A percentile compares a stretch with the other conserved stretches of the same genome.
These are phyloP conservation scores for Globisporangium spinosum DNA, from an alignment of 352 stramenopile genomes.

Conservation along the genomic window DNA sequence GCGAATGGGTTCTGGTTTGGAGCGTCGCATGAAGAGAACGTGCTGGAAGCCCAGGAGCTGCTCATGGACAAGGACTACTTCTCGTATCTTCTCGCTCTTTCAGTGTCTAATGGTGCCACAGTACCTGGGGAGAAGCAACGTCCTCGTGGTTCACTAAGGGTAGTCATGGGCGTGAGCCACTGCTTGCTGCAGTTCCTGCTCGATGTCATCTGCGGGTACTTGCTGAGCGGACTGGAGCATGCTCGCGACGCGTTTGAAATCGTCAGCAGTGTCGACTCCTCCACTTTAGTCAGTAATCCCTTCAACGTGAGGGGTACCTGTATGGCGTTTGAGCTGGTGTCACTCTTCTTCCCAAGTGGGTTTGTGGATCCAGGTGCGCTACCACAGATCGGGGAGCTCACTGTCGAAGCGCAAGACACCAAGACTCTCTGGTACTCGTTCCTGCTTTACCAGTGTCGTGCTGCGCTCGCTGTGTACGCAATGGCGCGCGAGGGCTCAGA, in stretches of 20 bases:
- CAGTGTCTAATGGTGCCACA: not conserved
- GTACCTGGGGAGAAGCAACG: not conserved
- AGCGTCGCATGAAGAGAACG: constrained; percentile 13
- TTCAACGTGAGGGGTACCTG: not conserved
- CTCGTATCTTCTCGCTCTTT: constrained; percentile 5
- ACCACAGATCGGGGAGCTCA: constrained; percentile 44
- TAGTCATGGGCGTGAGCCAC: constrained; percentile 21
- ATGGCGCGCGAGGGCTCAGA: not conserved
- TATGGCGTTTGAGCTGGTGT: constrained; percentile 20
- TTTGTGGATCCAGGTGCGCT: constrained; percentile 25
- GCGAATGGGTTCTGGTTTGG: constrained; percentile 42
- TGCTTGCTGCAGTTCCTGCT: constrained; percentile 48
- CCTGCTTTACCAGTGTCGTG: constrained; percentile 41
- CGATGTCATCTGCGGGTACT: constrained; percentile 43
- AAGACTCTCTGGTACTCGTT: constrained; percentile 35
- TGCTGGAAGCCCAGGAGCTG: constrained; percentile 46
- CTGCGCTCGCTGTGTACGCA: not conserved
- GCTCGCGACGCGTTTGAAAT: constrained; percentile 23
- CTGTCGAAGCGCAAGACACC: constrained; percentile 44
- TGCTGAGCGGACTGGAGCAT: constrained; percentile 55
- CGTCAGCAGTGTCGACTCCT: not conserved
- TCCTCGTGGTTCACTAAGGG: not conserved
- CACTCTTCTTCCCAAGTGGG: constrained; percentile 36
- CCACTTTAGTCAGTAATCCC: not conserved
- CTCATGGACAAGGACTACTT: constrained; percentile 24